phyloP scores from a whole-genome alignment of 768 basidiomycete genomes.

The Multifurca ochricompacta region DNA sequence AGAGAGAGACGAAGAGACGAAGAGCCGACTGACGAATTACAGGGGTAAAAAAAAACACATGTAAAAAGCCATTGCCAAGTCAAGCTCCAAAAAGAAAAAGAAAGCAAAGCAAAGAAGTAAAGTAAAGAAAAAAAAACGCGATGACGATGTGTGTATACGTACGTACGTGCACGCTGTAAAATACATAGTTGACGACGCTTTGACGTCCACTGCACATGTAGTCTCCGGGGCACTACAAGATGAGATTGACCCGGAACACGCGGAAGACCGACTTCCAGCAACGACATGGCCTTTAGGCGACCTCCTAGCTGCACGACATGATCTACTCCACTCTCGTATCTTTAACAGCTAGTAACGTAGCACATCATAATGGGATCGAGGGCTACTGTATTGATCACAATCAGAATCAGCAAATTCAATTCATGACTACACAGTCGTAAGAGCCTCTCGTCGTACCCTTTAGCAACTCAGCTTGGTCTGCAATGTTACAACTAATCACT shows the following conservation, averaged over 20 bases:
- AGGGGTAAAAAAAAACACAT: neutral
- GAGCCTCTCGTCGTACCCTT: too few species aligned
- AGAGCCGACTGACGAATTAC: too few species aligned
- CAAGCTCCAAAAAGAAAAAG: too few species aligned
- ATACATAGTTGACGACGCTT: constrained; percentile 55
- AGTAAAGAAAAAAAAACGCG: neutral
- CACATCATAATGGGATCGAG: neutral
- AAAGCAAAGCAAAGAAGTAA: neutral
- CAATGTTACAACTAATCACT: too few species aligned
- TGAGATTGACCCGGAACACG: constrained; percentile 29
- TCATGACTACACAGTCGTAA: too few species aligned
- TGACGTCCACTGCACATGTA: constrained; percentile 17
- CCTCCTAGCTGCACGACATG: constrained; percentile 82
- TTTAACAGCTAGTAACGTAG: constrained; percentile 66
- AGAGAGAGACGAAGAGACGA: too few species aligned
- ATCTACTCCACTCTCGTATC: constrained; percentile 90
- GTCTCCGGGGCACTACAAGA: constrained; percentile 19
- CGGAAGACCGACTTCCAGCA: constrained; percentile 39
- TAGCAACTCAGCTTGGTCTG: too few species aligned
- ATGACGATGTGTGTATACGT: too few species aligned
- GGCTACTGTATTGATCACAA: too few species aligned
- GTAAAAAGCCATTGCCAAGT: neutral
- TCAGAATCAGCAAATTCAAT: too few species aligned
- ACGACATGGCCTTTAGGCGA: constrained; percentile 97
- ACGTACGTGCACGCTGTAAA: constrained; percentile 48